These are phyloP conservation scores for Mycena galericulata DNA, from an alignment of 768 basidiomycete genomes.

Conservation along the genomic window DNA sequence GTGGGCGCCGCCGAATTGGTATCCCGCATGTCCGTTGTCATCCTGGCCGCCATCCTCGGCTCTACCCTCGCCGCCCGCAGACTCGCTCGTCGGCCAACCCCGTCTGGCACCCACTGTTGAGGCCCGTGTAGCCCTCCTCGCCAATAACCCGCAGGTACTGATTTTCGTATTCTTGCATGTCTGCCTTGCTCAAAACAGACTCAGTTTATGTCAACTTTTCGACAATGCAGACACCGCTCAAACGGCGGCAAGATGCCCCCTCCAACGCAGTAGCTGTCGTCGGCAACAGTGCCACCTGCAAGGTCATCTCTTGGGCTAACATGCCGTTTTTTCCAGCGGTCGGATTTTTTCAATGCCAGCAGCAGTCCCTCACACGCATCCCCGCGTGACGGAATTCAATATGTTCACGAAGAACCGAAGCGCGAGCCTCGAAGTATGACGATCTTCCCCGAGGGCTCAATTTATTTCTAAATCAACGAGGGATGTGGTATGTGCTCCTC, in stretches of 20 bases:
- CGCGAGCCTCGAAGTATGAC: neutral
- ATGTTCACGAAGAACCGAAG: slow-evolving; percentile 25
- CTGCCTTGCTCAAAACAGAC: neutral
- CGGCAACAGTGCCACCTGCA: slow-evolving; percentile 22
- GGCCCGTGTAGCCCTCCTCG: neutral
- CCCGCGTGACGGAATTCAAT: slow-evolving; percentile 32
- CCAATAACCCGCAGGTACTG: neutral
- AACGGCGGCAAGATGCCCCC: no score
- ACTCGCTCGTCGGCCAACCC: neutral
- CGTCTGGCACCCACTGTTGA: neutral
- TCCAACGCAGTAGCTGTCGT: no score
- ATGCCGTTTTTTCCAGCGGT: neutral
- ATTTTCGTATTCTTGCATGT: neutral
- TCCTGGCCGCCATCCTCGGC: neutral
- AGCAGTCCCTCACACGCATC: slow-evolving; percentile 27
- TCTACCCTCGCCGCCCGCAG: neutral
- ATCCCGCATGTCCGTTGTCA: neutral
- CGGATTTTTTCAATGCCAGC: slow-evolving; percentile 22
- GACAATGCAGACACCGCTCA: no score
- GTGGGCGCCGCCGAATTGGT: no score
- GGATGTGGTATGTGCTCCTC: slow-evolving; percentile 17
- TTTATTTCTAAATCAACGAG: slow-evolving; percentile 30
- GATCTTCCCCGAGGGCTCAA: slow-evolving; percentile 26
- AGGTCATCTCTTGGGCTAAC: slow-evolving; percentile 5
- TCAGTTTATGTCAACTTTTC: slow-evolving; percentile 30